phyloP scores from a whole-genome alignment of 2,329 filamentous ascomycete species.

The Ophiostoma sp. region DNA sequence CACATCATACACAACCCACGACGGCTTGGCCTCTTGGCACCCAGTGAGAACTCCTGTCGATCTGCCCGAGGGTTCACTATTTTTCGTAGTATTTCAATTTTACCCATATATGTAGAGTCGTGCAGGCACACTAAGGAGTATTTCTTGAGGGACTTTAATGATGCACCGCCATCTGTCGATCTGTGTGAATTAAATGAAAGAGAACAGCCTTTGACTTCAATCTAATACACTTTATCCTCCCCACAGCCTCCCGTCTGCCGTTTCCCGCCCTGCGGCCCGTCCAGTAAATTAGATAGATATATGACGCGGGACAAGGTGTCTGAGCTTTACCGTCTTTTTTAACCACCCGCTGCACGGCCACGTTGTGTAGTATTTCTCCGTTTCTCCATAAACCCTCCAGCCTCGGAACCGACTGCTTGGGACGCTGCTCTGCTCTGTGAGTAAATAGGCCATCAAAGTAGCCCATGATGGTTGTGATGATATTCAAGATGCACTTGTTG shows the following conservation, averaged over 20 bases:
- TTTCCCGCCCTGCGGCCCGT: not conserved
- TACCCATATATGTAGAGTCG: not conserved
- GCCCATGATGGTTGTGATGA: not conserved
- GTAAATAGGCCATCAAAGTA: not conserved
- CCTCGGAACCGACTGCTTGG: not conserved
- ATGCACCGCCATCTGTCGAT: slow-evolving; percentile 8
- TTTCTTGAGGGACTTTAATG: not conserved
- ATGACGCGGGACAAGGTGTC: slow-evolving; percentile 1
- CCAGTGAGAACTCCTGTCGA: not conserved
- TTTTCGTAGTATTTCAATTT: not conserved
- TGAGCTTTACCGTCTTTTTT: slow-evolving; percentile 2
- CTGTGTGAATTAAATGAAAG: not conserved
- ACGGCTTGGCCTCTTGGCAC: not conserved
- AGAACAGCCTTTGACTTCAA: not conserved
- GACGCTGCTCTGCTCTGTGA: not conserved
- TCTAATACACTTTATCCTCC: not conserved
- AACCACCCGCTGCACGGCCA: not conserved
- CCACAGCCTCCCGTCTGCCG: not conserved
- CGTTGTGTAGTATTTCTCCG: not conserved
- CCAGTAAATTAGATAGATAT: not conserved
- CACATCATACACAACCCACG: not conserved
- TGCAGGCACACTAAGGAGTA: not conserved
- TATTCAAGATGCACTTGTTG: not conserved
- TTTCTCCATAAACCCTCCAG: not conserved
- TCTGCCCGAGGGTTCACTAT: not conserved